phyloP scores from a whole-genome alignment of 139 green algal species.

The Coelastrella sp. region DNA sequence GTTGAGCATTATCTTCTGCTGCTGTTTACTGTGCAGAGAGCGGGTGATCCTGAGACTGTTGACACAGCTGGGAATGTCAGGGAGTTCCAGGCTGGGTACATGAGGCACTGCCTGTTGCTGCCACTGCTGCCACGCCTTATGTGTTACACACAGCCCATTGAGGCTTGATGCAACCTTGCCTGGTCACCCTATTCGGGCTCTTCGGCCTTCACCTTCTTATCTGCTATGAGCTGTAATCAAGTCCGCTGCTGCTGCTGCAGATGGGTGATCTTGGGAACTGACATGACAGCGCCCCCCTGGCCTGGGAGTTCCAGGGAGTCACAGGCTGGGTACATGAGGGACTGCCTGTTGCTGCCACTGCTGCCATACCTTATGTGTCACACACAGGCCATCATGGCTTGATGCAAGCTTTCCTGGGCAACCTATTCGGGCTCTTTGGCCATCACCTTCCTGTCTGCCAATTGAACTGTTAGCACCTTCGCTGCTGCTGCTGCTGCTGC shows the following conservation, averaged over 20 bases:
- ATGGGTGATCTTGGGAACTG: conserved; percentile 64
- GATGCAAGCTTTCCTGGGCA: no score
- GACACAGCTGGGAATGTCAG: conserved; percentile 59
- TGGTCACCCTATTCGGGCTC: no score
- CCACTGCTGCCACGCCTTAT: no score
- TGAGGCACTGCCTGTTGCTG: conserved; percentile 66
- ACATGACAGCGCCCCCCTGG: conserved; percentile 59
- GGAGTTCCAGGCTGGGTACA: conserved; percentile 57
- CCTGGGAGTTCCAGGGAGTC: conserved; percentile 49
- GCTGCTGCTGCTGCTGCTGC: conserved; percentile 13
- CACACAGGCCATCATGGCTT: no score
- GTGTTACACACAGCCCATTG: no score
- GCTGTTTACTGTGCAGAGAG: background rate
- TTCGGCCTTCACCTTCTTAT: no score
- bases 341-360: conserved; percentile 62
- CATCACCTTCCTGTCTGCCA: no score
- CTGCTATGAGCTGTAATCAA: background rate
- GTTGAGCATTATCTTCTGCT: background rate
- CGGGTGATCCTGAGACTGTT: conserved; percentile 61
- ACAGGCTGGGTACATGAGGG: conserved; percentile 64
- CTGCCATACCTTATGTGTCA: no score
- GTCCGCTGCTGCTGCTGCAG: background rate
- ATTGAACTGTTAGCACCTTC: background rate
- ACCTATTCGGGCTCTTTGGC: no score
- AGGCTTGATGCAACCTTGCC: no score